Evolutionary conservation across 192 early-diverging fungal genomes (phyloP).

Genomic region (Linnemannia exigua): DNA sequence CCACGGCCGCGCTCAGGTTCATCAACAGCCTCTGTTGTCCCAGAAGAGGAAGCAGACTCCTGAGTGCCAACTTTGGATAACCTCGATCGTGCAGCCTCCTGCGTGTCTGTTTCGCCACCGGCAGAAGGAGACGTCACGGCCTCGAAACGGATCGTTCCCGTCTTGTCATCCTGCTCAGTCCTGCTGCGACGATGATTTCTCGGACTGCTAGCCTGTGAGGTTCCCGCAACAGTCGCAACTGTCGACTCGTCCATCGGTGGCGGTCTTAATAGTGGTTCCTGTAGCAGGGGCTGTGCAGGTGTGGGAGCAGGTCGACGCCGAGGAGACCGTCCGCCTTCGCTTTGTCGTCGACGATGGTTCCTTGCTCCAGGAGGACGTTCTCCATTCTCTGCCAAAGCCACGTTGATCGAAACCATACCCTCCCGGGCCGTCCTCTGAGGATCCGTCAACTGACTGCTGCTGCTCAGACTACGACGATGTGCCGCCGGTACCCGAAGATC

Average conservation of each 20-base stretch:
- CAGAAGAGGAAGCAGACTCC: neutral
- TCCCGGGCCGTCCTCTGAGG: neutral
- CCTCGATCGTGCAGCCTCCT: neutral
- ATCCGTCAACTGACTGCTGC: neutral
- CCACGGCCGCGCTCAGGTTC: conserved; percentile 30
- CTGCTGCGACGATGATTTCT: conserved; percentile 39
- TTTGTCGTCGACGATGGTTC: conserved; percentile 32
- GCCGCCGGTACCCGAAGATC: neutral
- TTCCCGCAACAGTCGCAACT: neutral
- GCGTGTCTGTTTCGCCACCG: neutral
- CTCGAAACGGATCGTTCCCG: conserved; percentile 39
- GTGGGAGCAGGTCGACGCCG: neutral
- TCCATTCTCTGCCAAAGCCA: conserved; percentile 24
- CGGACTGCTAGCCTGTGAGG: neutral
- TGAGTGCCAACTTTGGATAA: neutral
- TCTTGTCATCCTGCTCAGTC: conserved; percentile 40
- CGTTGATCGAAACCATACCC: conserved; percentile 43
- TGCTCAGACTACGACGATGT: conserved; percentile 1
- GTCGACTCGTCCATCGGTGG: neutral
- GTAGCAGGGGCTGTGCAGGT: neutral
- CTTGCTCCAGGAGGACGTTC: neutral
- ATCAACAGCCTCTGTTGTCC: neutral
- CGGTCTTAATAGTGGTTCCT: neutral
- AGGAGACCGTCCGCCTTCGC: conserved; percentile 29
- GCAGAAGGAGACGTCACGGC: neutral